Evolutionary conservation across 192 early-diverging fungal species (phyloP).

Genomic region (Chytriomyces hyalinus): DNA sequence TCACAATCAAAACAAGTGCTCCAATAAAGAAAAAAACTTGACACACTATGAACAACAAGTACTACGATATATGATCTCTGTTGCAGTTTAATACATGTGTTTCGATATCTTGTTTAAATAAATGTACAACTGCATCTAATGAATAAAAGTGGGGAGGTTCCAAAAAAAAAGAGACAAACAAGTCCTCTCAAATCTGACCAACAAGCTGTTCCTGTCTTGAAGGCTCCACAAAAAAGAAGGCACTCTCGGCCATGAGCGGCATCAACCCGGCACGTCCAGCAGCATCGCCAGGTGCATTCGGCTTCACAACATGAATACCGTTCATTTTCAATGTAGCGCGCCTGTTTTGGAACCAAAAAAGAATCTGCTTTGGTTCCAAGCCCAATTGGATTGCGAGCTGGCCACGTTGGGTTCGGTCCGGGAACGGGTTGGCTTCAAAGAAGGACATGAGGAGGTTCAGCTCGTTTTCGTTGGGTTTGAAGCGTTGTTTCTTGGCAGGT

Average conservation of each 20-base stretch:
- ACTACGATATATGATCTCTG: not conserved
- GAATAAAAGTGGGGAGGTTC: not conserved
- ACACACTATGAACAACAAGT: not conserved
- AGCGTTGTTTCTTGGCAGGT: not conserved
- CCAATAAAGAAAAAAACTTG: not conserved
- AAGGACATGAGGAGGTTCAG: slow-evolving; percentile 75
- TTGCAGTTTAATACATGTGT: not conserved
- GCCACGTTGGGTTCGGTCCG: slow-evolving; percentile 78
- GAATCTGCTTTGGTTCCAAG: slow-evolving; percentile 92
- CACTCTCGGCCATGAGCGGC: not conserved
- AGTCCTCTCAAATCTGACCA: not conserved
- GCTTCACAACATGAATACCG: slow-evolving; percentile 9
- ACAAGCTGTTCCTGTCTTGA: not conserved
- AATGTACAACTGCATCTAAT: not conserved
- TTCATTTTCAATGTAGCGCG: slow-evolving; percentile 43
- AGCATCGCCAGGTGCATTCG: not conserved
- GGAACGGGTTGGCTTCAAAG: slow-evolving; percentile 84
- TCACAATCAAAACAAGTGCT: too few relatives aligned
- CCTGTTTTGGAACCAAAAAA: slow-evolving; percentile 98
- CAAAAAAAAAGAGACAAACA: not conserved
- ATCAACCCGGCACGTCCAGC: not conserved
- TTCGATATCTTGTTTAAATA: not conserved
- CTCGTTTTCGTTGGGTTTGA: slow-evolving; percentile 43
- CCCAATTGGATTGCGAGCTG: slow-evolving; percentile 77
- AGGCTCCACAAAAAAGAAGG: not conserved